Percentiles rank a stretch among this genome's conserved stretches.
Conservation (phyloP, 441 rosid species). For the Theobroma grandiflorum region DNA sequence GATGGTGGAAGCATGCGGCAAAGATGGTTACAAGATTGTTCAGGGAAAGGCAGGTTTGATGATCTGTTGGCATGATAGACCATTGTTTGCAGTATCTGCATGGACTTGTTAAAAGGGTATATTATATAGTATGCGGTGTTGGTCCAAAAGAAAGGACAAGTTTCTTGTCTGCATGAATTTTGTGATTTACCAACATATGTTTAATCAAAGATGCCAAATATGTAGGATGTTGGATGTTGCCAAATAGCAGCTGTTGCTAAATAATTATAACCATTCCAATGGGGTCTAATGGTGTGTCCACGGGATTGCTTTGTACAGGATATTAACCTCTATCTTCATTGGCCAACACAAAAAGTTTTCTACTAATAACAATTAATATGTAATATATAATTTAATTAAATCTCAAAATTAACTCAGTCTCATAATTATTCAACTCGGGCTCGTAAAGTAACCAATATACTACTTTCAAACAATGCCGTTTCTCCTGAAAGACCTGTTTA, state of each 20-base stretch:
- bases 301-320: not conserved
- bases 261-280: not conserved
- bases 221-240: not conserved
- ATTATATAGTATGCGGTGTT: not conserved
- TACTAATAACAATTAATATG: too few species aligned
- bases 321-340: not conserved
- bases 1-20: conserved; percentile 40
- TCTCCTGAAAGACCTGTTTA: too few species aligned
- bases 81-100: conserved; percentile 55
- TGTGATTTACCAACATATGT: conserved; percentile 4
- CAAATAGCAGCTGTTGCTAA: not conserved
- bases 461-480: too few species aligned
- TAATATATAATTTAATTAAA: too few species aligned
- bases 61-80: conserved; percentile 68
- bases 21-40: conserved; percentile 49
- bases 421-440: too few species aligned
- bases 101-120: conserved; percentile 48
- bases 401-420: too few species aligned
- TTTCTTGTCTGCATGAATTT: not conserved
- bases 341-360: not conserved
- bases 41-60: conserved; percentile 47
- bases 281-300: too few species aligned
- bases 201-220: not conserved
- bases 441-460: too few species aligned
- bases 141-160: conserved; percentile 13